phyloP scores from a whole-genome alignment of 805 yeast species.

The Ogataea saltuana region DNA sequence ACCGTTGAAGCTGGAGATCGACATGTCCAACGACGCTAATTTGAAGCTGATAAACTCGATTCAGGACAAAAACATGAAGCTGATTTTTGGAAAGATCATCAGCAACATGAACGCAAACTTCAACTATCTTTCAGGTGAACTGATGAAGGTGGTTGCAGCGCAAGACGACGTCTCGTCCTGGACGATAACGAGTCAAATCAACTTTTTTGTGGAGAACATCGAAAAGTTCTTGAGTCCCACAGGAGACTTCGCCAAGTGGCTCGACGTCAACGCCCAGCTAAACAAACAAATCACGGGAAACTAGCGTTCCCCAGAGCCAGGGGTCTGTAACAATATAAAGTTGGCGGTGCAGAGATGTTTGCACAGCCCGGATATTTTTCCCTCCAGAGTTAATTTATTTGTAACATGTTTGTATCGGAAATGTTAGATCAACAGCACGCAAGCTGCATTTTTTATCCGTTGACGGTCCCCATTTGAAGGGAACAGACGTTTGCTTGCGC shows the following conservation, averaged over 20 bases:
- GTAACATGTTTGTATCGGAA: slow-evolving; percentile 1
- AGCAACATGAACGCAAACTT: slow-evolving; percentile 34
- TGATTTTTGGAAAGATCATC: slow-evolving; percentile 35
- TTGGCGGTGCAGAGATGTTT: slow-evolving; percentile 3
- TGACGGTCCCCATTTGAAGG: too few relatives aligned
- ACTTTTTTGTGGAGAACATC: slow-evolving; percentile 34
- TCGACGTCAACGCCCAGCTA: slow-evolving; percentile 19
- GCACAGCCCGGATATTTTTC: neutral
- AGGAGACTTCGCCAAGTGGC: slow-evolving; percentile 33
- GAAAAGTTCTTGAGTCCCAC: slow-evolving; percentile 35
- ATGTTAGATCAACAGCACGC: slow-evolving; percentile 1
- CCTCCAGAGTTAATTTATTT: neutral
- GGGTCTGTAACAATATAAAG: neutral
- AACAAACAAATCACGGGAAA: slow-evolving; percentile 8
- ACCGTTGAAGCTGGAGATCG: slow-evolving; percentile 33
- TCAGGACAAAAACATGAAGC: slow-evolving; percentile 30
- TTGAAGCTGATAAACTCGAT: slow-evolving; percentile 31
- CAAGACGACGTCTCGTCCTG: slow-evolving; percentile 10
- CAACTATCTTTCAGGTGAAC: slow-evolving; percentile 24
- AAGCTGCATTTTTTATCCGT: too few relatives aligned
- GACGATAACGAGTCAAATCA: slow-evolving; percentile 36
- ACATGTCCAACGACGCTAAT: slow-evolving; percentile 33
- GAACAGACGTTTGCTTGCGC: too few relatives aligned
- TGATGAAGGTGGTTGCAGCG: slow-evolving; percentile 17
- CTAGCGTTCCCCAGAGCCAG: neutral